Base-by-base conservation (phyloP, 805 yeast genomes). In the Candida boleticola region DNA sequence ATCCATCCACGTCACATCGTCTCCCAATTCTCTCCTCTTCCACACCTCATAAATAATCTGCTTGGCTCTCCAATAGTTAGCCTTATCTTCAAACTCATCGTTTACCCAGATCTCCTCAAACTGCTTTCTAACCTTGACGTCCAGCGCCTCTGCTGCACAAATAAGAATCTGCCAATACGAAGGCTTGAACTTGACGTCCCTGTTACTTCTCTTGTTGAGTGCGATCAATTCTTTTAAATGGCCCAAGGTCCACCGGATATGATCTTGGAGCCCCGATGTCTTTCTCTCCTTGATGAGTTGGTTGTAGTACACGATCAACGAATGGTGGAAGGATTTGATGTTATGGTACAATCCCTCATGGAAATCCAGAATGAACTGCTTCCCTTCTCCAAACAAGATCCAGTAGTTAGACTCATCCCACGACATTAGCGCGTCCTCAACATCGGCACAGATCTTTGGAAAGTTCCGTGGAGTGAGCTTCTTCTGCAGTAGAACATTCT, bases 41-140 rank as follows among this genome's bases (percentile, higher is more conserved):
- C 80, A 76, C 11, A 76, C 66, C 50, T 78, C 83, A 45, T 64
- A 64, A 46, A 77, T 57, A 21, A 77, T 66, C 51, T 79, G 83
- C 48, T 76, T 76, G 1, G 76, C 73, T 29, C 81, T 60, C 83
- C 83, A 79, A 47, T 72, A 73, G 43, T 73, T 74, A 13, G 52
- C 54, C 29, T 52, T 52, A 16, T 22, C 22, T 11, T 60, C 55
- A 40, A 40, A 47, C 34, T 50, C 53, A 20, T 49, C 57, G 31
- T 63, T 60, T 27, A 58, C 52, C 60, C 71, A 64, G 4, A 70
- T 53, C 18, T 52, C 40, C 31, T 57, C 57, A 42, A 69, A 66
- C 37, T 64, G 54, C 6, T 50, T 44, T 45, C 68, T 74, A 18
- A 61, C 45, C 2, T 49, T 47, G 1, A 40, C 37, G 26, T 58